Base-by-base conservation (phyloP, 805 yeast species). In the Maudiozyma turicensis region DNA sequence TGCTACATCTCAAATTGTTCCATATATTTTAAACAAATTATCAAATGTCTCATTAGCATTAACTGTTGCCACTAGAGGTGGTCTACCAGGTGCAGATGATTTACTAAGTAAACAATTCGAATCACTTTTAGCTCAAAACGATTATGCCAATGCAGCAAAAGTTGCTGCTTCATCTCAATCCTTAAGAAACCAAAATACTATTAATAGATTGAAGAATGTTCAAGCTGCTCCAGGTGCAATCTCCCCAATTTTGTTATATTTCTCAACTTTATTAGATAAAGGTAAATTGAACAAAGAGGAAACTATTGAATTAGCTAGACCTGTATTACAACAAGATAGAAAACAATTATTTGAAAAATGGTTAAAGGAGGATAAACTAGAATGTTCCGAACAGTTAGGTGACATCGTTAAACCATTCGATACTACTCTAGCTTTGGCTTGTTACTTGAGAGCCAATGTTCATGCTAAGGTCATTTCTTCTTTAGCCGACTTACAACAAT, bases 381-480 rank as follows among this genome's bases (percentile, higher is more conserved):
- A 91, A 53, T 81, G 85, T 46, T 86, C 96, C n/a, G 99, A 93
- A 72, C 97, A 90, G 69, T 77, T 93, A 56, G 99, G 99, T 72
- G 99, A 93, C 65, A 78, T 89, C 61, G 93, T 93, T 54, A 88
- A 91, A 63, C 87, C 95, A 43, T 80, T 79, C 63, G 97, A 91
- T 59, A 71, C 85, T 11, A 79, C 90, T 31, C 74, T 93, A 57
- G 95, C 98, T 5, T 74, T 93, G 59, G 95, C 95, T 28, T 90
- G 95, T 54, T 93, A 91, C 68, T 74, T 89, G 62, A 81, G 93
- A 58, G 82, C 96, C 32, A 77, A 85, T 51, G 77, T 79, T 44
- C 90, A 93, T 55, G 77, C 86, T 54, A 93, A 93, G 72, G 97
- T 93, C 48, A 93, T 93, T 48, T 80, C 91, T 14, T 80, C 87